Evolutionary conservation across 495 filamentous ascomycete genomes (phyloP), one percentile per base, ranked within the genome.

Genomic region (Chaetomidium leptoderma): DNA sequence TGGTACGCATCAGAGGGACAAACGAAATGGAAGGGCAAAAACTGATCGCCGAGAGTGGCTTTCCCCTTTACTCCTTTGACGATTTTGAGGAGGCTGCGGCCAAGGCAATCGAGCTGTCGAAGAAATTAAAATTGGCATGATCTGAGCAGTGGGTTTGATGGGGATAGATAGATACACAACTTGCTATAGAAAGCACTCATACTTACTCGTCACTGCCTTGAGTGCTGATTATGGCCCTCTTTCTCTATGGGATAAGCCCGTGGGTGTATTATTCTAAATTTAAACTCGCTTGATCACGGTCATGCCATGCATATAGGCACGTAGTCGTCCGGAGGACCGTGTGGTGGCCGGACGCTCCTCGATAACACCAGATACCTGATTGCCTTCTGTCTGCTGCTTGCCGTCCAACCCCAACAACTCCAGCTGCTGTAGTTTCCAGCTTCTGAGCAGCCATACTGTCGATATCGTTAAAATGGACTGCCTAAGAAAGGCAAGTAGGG

Each of bases 1-100:
- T 95, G 39, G 91, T 95, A 46, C 80, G 91, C 61, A 76, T 96
- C 61, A 77, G 90, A 60, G 91, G 91, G 13, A 92, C 90, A 44
- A 92, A 90, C 61, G 90, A 95, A 70, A 80, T 81, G 63, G 72
- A 82, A 58, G 91, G 89, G 11, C 84, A 87, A 76, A 80, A 80
- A 68, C 82, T 95, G 75, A 91, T 92, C 66, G 79, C 81, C 1
- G 82, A 89, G 55, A 90, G 86, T 68, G 86, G 87, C 5, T 73
- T 92, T 59, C 79, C 80, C 32, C 70, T 95, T 53, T 83, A 85
- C 68, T 87, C 87, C 0, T 92, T 88, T 73, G 89, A 92, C 65
- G 86, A 86, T 45, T 91, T 96, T 66, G 88, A 90, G 58, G 85
- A 86, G 65, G 91, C 89, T 7, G 88, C 86, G 4, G 74, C 72